Conservation (phyloP, 345 rosid species). For the Eucalyptus pauciflora region DNA sequence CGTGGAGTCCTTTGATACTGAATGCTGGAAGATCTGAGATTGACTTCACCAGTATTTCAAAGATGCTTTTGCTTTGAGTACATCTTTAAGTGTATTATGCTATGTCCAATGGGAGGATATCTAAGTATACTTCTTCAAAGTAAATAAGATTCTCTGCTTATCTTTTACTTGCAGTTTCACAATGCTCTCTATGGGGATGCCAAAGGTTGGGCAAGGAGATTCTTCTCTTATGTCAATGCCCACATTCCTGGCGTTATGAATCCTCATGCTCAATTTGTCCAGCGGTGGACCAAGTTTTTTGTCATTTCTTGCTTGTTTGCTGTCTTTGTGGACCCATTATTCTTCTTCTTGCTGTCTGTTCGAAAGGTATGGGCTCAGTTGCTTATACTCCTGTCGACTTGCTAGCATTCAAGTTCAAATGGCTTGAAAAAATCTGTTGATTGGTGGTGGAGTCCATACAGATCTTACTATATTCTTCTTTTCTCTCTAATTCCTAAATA, state of each 20-base stretch:
- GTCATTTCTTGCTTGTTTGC: conserved; percentile 65
- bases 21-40: background rate
- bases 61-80: background rate
- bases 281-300: conserved; percentile 60
- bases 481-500: background rate
- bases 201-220: conserved; percentile 68
- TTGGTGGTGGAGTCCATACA: background rate
- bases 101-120: background rate
- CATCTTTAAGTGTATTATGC: background rate
- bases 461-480: background rate
- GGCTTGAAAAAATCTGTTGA: background rate
- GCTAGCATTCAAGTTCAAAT: background rate
- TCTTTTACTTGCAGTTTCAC: background rate
- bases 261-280: conserved; percentile 63
- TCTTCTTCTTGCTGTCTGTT: conserved; percentile 58
- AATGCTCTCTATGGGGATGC: conserved; percentile 71
- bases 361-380: conserved; percentile 23
- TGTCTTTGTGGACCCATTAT: conserved; percentile 71
- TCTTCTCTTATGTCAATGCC: conserved; percentile 12
- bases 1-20: background rate
- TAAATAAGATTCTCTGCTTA: background rate
- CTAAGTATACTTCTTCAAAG: background rate
- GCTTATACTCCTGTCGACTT: background rate
- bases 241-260: conserved; percentile 62
- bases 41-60: background rate